These are phyloP conservation scores for Lasiosphaeria ovina DNA, from an alignment of 495 filamentous ascomycete genomes.

Conservation along the genomic window DNA sequence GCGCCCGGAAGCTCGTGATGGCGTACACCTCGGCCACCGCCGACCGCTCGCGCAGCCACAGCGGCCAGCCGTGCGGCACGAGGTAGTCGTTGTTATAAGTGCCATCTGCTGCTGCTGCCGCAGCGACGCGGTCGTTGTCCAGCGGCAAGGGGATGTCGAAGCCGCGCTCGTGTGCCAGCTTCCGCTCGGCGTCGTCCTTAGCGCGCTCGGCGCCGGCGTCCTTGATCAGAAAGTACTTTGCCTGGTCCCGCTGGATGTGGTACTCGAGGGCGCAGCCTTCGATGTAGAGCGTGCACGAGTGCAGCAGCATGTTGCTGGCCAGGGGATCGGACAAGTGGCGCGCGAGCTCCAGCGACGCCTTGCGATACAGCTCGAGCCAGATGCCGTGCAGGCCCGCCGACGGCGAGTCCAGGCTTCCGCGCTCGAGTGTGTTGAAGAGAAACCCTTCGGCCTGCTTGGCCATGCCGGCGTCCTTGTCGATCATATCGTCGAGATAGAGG, in stretches of 20 bases:
- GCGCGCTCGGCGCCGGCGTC: slow-evolving; percentile 5
- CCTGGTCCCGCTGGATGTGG: slow-evolving; percentile 11
- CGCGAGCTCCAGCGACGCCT: slow-evolving; percentile 9
- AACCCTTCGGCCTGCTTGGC: slow-evolving; percentile 14
- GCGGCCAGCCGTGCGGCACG: slow-evolving; percentile 9
- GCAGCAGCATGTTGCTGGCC: slow-evolving; percentile 14
- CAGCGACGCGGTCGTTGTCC: slow-evolving; percentile 5
- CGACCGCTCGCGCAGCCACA: slow-evolving; percentile 12
- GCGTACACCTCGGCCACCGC: slow-evolving; percentile 11
- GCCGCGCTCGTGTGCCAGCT: slow-evolving; percentile 1
- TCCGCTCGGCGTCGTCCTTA: slow-evolving; percentile 4
- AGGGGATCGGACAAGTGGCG: slow-evolving; percentile 14
- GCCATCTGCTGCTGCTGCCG: too few relatives aligned
- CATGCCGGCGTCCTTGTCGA: slow-evolving; percentile 11
- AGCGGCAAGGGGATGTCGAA: slow-evolving; percentile 11
- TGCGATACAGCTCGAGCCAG: slow-evolving; percentile 12
- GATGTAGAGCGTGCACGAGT: slow-evolving; percentile 13
- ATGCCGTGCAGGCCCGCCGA: neutral
- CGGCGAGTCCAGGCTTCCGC: neutral
- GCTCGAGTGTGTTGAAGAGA: slow-evolving; percentile 6
- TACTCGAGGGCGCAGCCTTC: slow-evolving; percentile 13
- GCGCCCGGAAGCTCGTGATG: slow-evolving; percentile 12
- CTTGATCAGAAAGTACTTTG: slow-evolving; percentile 5
- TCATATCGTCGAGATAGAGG: slow-evolving; percentile 15
- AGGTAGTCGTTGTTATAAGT: neutral